Evolutionary conservation across 2,329 filamentous ascomycete genomes (phyloP).

Genomic region (Fusarium secorum): DNA sequence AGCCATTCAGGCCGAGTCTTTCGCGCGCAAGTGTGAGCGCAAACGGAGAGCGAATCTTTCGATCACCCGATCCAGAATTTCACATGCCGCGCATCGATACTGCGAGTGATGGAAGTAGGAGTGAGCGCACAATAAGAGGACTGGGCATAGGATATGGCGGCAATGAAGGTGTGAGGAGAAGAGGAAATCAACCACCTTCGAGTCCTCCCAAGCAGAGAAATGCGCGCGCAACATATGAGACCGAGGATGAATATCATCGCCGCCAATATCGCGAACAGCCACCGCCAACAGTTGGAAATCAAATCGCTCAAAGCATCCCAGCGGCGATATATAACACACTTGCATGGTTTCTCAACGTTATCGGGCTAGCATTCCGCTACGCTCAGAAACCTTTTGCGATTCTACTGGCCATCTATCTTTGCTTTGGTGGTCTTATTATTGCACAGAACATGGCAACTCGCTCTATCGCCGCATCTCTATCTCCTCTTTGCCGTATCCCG

Average conservation of each 20-base stretch:
- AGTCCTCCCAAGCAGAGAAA: constrained; percentile 41
- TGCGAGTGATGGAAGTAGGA: constrained; percentile 47
- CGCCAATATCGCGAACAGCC: constrained; percentile 9
- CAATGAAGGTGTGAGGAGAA: constrained; percentile 42
- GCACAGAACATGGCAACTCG: constrained; percentile 68
- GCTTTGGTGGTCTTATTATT: constrained; percentile 65
- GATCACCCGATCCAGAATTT: constrained; percentile 60
- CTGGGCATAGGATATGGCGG: constrained; percentile 28
- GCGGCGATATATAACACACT: constrained; percentile 50
- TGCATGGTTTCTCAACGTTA: constrained; percentile 62
- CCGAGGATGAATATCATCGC: constrained; percentile 26
- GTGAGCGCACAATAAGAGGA: constrained; percentile 46
- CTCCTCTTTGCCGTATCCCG: constrained; percentile 75
- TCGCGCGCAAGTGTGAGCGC: constrained; percentile 47
- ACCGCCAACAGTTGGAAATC: constrained; percentile 39
- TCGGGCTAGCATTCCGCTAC: constrained; percentile 66
- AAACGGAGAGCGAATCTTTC: constrained; percentile 36
- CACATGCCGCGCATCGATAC: constrained; percentile 60
- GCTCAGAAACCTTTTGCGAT: constrained; percentile 71
- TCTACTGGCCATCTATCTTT: constrained; percentile 67
- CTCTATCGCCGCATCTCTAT: constrained; percentile 68
- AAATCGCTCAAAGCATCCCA: constrained; percentile 49
- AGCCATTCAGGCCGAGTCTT: constrained; percentile 64
- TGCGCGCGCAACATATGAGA: constrained; percentile 19
- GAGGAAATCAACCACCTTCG: constrained; percentile 20